Percentiles rank a stretch among this genome's conserved stretches.
phyloP scores from a whole-genome alignment of 306 rosid species.

The Cotoneaster glaucophyllus region DNA sequence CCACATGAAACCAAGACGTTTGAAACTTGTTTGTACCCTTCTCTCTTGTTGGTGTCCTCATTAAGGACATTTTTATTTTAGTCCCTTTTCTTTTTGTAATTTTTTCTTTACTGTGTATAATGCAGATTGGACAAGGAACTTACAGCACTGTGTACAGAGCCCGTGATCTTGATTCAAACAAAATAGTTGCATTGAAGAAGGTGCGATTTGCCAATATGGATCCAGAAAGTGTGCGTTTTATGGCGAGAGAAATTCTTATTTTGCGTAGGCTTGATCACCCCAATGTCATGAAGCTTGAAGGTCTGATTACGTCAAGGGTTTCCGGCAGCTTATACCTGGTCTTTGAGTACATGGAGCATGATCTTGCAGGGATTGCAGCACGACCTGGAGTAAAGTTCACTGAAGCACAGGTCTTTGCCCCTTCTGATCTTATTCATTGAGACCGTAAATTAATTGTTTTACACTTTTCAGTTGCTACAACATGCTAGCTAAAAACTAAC shows the following conservation, averaged over 20 bases:
- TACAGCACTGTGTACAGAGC: constrained; percentile 84
- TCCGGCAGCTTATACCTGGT: constrained; percentile 82
- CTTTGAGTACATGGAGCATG: constrained; percentile 91
- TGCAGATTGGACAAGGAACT: constrained; percentile 91
- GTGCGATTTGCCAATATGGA: constrained; percentile 80
- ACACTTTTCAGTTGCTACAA: no score
- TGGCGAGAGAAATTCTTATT: constrained; percentile 74
- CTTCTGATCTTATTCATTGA: background rate
- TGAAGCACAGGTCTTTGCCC: constrained; percentile 55
- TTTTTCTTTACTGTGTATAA: background rate
- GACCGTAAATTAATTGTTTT: background rate
- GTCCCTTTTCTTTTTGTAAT: background rate
- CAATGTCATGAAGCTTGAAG: constrained; percentile 87
- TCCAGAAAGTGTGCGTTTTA: constrained; percentile 83
- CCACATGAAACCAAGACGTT: background rate
- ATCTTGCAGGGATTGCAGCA: constrained; percentile 69
- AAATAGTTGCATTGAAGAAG: constrained; percentile 74
- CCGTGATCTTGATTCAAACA: constrained; percentile 71
- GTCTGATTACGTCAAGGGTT: constrained; percentile 70
- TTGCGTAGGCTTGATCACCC: constrained; percentile 82
- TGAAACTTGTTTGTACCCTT: background rate
- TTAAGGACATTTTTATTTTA: background rate
- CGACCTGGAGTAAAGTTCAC: constrained; percentile 54
- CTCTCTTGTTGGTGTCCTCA: background rate
- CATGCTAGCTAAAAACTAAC: no score